phyloP scores from a whole-genome alignment of 495 filamentous ascomycete genomes.

The Aspergillus heteromorphus region DNA sequence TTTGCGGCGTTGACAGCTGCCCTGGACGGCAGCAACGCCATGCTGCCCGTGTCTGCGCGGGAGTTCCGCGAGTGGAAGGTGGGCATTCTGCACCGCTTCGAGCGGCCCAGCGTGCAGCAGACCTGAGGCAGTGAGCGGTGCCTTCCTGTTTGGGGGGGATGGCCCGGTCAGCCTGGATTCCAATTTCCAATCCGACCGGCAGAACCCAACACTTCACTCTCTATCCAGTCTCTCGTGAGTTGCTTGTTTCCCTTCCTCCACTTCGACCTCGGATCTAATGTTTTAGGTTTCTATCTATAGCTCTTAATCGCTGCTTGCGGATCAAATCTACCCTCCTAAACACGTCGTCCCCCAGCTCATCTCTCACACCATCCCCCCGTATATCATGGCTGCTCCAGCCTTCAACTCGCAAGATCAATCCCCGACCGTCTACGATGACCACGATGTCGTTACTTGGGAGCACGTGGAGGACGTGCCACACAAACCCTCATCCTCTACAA shows the following conservation, averaged over 20 bases:
- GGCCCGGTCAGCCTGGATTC: too few relatives aligned
- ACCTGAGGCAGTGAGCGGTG: background rate
- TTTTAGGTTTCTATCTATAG: too few relatives aligned
- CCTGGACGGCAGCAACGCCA: slow-evolving; percentile 44
- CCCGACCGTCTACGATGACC: background rate
- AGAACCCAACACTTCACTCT: too few relatives aligned
- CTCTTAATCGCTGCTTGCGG: too few relatives aligned
- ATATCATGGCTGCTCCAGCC: background rate
- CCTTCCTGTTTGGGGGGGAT: background rate
- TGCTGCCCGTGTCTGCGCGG: slow-evolving; percentile 52
- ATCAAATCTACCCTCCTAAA: too few relatives aligned
- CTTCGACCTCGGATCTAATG: too few relatives aligned
- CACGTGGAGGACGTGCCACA: background rate
- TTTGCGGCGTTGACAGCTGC: slow-evolving; percentile 37
- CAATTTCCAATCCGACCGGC: too few relatives aligned
- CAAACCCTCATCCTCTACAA: background rate
- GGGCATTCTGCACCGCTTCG: slow-evolving; percentile 51
- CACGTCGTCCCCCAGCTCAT: background rate
- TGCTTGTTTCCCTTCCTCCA: too few relatives aligned
- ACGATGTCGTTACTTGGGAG: background rate
- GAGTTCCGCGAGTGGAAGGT: slow-evolving; percentile 62
- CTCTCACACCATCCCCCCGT: background rate
- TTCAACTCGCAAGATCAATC: background rate
- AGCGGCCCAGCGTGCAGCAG: background rate
- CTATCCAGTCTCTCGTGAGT: too few relatives aligned